A percentile compares a stretch with the other conserved stretches of the same genome.
phyloP scores from a whole-genome alignment of 2,329 filamentous ascomycete species.

The Penicillium sp. region DNA sequence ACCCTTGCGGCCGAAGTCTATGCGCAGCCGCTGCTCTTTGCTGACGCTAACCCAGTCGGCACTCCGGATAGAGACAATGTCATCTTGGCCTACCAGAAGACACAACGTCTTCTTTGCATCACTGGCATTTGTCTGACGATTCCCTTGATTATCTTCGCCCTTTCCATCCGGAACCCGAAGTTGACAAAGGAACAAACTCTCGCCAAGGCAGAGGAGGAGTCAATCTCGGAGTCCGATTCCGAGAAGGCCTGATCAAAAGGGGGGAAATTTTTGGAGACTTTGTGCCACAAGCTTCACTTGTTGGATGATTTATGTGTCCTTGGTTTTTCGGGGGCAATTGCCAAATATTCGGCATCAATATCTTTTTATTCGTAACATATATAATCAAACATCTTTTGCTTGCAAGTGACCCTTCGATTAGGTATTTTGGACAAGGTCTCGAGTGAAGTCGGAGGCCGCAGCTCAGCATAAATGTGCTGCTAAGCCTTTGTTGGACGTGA shows the following conservation, averaged over 20 bases:
- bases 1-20: conserved; percentile 48
- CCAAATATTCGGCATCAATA: not conserved
- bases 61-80: conserved; percentile 50
- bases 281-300: not conserved
- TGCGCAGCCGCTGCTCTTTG: conserved; percentile 40
- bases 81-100: conserved; percentile 50
- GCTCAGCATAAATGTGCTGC: not conserved
- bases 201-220: conserved; percentile 4
- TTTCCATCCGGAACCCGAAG: conserved; percentile 52
- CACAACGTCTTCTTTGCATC: conserved; percentile 55
- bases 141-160: conserved; percentile 51
- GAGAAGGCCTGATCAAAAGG: not conserved
- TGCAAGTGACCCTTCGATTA: not conserved
- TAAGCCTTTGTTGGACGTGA: not conserved
- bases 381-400: not conserved
- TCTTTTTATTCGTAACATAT: not conserved
- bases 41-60: conserved; percentile 46
- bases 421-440: not conserved
- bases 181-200: conserved; percentile 50
- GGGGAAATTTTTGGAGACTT: no score
- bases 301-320: no score
- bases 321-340: not conserved
- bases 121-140: conserved; percentile 55
- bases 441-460: not conserved
- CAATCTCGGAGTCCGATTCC: not conserved